Evolutionary conservation across 2,329 filamentous ascomycete genomes (phyloP), one percentile per base, ranked within the genome.

Genomic region (Arthrobotrys pseudoclavata): DNA sequence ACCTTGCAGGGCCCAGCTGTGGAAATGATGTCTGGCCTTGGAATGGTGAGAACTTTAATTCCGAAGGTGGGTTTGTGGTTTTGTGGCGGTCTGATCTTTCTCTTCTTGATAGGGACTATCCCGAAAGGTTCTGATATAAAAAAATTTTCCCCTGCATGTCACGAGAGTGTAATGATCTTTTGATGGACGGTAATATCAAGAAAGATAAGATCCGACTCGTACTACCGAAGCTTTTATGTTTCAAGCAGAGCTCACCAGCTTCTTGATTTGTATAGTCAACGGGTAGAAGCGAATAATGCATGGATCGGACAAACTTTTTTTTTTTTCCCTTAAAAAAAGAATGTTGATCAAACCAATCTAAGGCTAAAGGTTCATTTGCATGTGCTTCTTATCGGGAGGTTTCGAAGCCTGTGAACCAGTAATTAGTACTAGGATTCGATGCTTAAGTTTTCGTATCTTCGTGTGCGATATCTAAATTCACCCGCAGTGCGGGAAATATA

Each of bases 141-240:
- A 50, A 64, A 37, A 66, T 20, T 52, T 67, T 55, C 18, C 42
- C 40, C 20, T 63, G 29, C 52, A 50, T 74, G 40, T 74, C 52
- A 72, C 69, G 50, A 29, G 70, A 37, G 52, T 40, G 52, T 26
- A 53, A 50, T 53, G 45, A 52, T 50, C 62, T 53, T 53, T 22
- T 37, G 62, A 24, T 67, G 29, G 45, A 40, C 31, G 26, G 47
- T 67, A 47, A 53, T 67, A 68, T 75, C 37, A 45, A 55, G 24
- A 74, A 24, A 74, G 62, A 75, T 75, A 75, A 75, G 62, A 69
- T 75, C 63, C 62, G 70, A 68, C 55, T 37, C 37, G 34, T 4
- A 67, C 29, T 20, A 37, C n/a, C 9, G 24, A 31, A 26, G 34
- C 48, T 69, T 69, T 69, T 26, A 47, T 48, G 34, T 68, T 63